A percentile compares a stretch with the other conserved stretches of the same genome.
Conservation (phyloP, 768 basidiomycete genomes). For the Tricholoma furcatifolium region DNA sequence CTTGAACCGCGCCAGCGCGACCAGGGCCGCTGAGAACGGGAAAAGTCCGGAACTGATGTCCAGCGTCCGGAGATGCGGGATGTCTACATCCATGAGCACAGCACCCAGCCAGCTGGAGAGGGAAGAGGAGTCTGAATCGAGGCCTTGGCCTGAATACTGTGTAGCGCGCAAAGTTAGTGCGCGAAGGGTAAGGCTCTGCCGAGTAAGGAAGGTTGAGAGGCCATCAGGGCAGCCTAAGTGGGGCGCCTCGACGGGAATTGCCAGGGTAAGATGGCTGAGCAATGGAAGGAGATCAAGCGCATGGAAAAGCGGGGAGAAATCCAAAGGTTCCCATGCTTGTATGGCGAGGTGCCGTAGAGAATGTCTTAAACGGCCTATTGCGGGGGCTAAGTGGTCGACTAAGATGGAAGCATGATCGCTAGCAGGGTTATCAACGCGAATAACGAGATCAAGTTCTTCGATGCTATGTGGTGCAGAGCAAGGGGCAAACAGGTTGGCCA, state of each 20-base stretch:
- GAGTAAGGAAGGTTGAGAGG: conserved; percentile 34
- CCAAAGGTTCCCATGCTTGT: conserved; percentile 44
- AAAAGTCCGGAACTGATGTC: conserved; percentile 24
- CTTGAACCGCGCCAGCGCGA: conserved; percentile 41
- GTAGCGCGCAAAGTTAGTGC: conserved; percentile 41
- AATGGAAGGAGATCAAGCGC: conserved; percentile 30
- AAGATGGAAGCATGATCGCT: conserved; percentile 29
- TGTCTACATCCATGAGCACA: conserved; percentile 25
- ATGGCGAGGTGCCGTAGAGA: conserved; percentile 39
- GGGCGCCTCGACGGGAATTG: conserved; percentile 37
- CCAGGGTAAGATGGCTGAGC: conserved; percentile 35
- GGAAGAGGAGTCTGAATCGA: conserved; percentile 28
- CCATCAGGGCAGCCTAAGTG: conserved; percentile 43
- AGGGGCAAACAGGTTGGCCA: conserved; percentile 31
- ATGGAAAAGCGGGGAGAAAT: conserved; percentile 40
- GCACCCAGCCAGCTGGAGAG: conserved; percentile 36
- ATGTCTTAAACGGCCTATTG: conserved; percentile 32
- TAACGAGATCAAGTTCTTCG: conserved; percentile 41
- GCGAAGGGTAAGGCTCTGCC: conserved; percentile 32
- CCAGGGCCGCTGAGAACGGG: conserved; percentile 37
- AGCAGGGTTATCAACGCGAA: conserved; percentile 37
- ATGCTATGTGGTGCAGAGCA: conserved; percentile 28
- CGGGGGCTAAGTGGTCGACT: conserved; percentile 35
- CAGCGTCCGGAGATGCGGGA: conserved; percentile 21
- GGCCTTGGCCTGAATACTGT: conserved; percentile 35